Evolutionary conservation across 805 yeast species (phyloP).

Genomic region (Vanderwaltozyma verrucispora): DNA sequence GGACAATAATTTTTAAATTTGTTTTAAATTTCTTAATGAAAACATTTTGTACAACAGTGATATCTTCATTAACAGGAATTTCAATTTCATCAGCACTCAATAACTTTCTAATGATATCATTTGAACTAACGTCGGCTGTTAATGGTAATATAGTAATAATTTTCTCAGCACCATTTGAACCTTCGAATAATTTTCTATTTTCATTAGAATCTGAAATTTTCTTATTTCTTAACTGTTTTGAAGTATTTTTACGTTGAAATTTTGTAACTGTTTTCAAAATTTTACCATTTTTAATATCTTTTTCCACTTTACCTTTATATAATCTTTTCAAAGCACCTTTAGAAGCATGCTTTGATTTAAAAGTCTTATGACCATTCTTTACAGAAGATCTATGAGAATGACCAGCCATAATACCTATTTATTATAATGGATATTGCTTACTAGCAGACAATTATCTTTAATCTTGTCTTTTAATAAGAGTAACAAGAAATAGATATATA

Average conservation of each 20-base stretch:
- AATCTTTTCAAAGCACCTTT: conserved; percentile 78
- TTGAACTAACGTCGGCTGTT: conserved; percentile 55
- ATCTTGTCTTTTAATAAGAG: too few relatives aligned
- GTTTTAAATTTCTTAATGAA: conserved; percentile 61
- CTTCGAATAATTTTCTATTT: conserved; percentile 66
- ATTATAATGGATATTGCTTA: neutral
- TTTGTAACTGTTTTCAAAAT: conserved; percentile 30
- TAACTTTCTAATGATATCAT: conserved; percentile 43
- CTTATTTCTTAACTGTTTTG: conserved; percentile 64
- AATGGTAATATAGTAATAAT: conserved; percentile 73
- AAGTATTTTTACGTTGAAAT: conserved; percentile 63
- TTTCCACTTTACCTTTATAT: conserved; percentile 82
- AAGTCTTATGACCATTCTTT: conserved; percentile 78
- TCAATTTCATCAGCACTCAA: conserved; percentile 31
- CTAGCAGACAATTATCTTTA: too few relatives aligned
- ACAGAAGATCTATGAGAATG: conserved; percentile 78
- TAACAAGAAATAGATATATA: too few relatives aligned
- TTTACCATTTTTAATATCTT: conserved; percentile 33
- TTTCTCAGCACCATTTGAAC: conserved; percentile 70
- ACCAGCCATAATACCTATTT: conserved; percentile 42
- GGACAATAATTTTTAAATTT: conserved; percentile 59
- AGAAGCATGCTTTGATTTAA: conserved; percentile 84
- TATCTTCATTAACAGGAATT: conserved; percentile 16
- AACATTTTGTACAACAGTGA: conserved; percentile 43
- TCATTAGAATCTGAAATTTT: conserved; percentile 54